Evolutionary conservation across 2,329 filamentous ascomycete species (phyloP), one percentile per base, ranked within the genome.

Genomic region (Phoma herbarum): DNA sequence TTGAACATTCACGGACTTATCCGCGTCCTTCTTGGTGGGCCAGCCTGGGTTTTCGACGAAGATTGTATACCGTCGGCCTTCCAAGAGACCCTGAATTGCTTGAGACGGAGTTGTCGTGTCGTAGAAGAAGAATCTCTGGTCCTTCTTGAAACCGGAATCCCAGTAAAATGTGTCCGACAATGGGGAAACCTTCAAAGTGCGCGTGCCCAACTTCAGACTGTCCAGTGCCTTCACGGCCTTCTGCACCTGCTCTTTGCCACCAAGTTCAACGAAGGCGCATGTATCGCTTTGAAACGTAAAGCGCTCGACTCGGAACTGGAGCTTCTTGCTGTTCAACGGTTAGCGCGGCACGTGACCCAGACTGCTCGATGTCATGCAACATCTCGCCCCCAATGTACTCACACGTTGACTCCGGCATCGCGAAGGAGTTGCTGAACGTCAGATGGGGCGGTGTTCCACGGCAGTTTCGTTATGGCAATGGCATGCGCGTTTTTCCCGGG

Each of bases 41-140:
- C 70, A 72, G n/a, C 60, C 65, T 1, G 67, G 70, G 29, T 57
- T 57, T 20, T 64, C 47, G 11, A 70, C 65, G 2, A 26, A 52
- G 16, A 72, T 44, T 10, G 58, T 31, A 18, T 61, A 53, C 18
- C 68, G 67, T n/a, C 70, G 67, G 20, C 59, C 61, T 50, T 72
- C 66, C 2, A 64, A n/a, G 6, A 69, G 10, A 11, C 63, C 57
- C 18, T 45, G 46, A 10, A 66, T 39, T 35, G 64, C 66, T 41
- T 62, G 46, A 10, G 33, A 43, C 8, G 49, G 18, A 37, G 48
- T 41, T 7, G 57, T 43, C 28, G 54, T 52, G 9, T 65, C 52
- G 10, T 63, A 49, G 11, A 62, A 46, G 23, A 57, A 46, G 42
- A 64, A 63, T 14, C 48, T 50, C 20, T 50, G 57, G 8, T 23